Conservation (phyloP, 2,329 filamentous ascomycete genomes). For the Trichophyton rubrum region DNA sequence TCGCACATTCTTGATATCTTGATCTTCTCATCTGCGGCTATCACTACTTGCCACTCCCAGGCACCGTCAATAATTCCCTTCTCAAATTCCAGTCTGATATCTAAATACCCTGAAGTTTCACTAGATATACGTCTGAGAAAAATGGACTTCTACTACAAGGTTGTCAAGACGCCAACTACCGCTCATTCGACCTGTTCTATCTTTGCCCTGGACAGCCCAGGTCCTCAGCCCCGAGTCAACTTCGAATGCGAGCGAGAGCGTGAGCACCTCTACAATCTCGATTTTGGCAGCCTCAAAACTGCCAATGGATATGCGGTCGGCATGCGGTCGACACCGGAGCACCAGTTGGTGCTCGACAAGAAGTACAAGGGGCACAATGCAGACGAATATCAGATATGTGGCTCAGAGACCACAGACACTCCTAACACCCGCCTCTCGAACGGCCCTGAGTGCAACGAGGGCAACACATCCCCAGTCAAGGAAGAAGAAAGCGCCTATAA, state of each 20-base stretch:
- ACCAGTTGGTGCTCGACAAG: background rate
- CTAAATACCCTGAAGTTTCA: background rate
- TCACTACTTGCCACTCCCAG: background rate
- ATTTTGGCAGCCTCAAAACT: background rate
- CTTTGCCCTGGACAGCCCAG: slow-evolving; percentile 1
- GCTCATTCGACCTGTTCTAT: slow-evolving; percentile 10
- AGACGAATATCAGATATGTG: background rate
- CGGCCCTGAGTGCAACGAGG: background rate
- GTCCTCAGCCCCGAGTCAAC: background rate
- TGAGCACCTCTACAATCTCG: background rate
- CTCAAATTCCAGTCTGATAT: background rate
- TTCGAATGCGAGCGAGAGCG: background rate
- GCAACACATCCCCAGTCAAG: background rate
- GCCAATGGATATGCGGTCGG: background rate
- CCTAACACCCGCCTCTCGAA: background rate
- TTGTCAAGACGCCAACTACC: slow-evolving; percentile 2
- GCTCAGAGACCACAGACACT: background rate
- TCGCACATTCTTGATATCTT: background rate
- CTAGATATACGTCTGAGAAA: background rate
- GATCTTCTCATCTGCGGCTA: background rate
- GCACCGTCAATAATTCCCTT: background rate
- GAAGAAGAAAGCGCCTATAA: background rate
- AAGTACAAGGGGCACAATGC: background rate
- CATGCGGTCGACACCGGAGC: background rate
- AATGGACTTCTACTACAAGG: background rate